Base-by-base conservation (phyloP, 1,284 basidiomycete genomes). In the Veloboletus limbatus region DNA sequence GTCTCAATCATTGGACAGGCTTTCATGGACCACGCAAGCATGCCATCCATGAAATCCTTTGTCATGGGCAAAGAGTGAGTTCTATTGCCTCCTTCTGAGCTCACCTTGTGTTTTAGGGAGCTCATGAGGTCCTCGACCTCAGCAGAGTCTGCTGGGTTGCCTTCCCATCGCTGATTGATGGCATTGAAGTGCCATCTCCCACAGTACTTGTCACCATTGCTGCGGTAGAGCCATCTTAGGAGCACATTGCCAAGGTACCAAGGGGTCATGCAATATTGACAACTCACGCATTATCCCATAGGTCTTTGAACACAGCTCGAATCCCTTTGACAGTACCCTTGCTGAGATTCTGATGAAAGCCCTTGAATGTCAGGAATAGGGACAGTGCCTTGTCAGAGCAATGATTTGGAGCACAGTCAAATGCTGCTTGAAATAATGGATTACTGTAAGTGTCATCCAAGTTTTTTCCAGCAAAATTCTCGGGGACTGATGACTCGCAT, bases 51-150 rank as follows among this genome's bases (percentile, higher is more conserved):
- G 35, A 13, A 50, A 4, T 14, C 32, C 11, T 25, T 42, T 1
- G 26, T 21, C 37, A 52, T 52, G 0, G 38, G 45, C 0, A 52
- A 27, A 10, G 28, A 53, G 34, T 53, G 40, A 0, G 8, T 48
- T 5, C 40, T 6, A 7, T 53, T 17, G 0, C 45, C 27, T 1
- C 26, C 35, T 21, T 53, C 43, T 0, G 39, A 53, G 31, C 36
- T 54, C 0, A 3, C n/a, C 22, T 48, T 53, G 21, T 52, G 51
- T 3, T 48, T 52, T 3, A 53, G 8, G 0, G 38, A 47, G 8
- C 26, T 52, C 14, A 35, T 41, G 4, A 48, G n/a, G 6, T 53
- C 40, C 0, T 36, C 6, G 1, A 52, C 40, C 1, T 52, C 34
- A 3, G 30, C 37, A 0, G 18, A 52, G 6, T 49, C 10, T 0